Conservation (phyloP, 495 filamentous ascomycete species). For the Aspergillus leporis region DNA sequence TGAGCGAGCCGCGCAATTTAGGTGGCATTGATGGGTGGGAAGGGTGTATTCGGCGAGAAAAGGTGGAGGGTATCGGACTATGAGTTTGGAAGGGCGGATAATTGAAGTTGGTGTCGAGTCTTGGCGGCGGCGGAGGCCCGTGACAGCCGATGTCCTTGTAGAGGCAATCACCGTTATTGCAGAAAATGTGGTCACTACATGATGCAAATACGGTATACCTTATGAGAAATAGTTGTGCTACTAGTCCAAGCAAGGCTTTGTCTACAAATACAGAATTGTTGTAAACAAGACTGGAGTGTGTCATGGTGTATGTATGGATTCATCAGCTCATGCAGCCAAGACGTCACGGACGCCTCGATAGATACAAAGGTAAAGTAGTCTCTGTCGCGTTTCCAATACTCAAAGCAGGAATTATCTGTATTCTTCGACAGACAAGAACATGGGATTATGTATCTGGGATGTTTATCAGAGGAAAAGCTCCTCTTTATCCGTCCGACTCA, state of each 20-base stretch:
- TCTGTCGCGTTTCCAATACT: slow-evolving; percentile 19
- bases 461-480: neutral
- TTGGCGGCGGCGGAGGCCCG: slow-evolving; percentile 17
- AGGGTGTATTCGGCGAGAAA: too few relatives aligned
- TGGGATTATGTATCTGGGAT: neutral
- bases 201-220: neutral
- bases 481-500: neutral
- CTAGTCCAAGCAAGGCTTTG: neutral
- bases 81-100: slow-evolving; percentile 6
- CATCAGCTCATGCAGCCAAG: slow-evolving; percentile 32
- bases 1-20: slow-evolving; percentile 41
- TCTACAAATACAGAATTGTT: neutral
- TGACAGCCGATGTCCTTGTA: slow-evolving; percentile 4
- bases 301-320: slow-evolving; percentile 33
- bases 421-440: slow-evolving; percentile 13
- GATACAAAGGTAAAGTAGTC: slow-evolving; percentile 21
- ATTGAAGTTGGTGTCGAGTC: slow-evolving; percentile 18
- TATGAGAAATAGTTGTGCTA: neutral
- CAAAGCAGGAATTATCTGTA: slow-evolving; percentile 22
- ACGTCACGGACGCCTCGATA: slow-evolving; percentile 33
- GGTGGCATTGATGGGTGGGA: slow-evolving; percentile 37
- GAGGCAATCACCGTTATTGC: too few relatives aligned
- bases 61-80: slow-evolving; percentile 7
- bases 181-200: neutral
- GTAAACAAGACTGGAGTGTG: slow-evolving; percentile 9